Base-by-base conservation (phyloP, 495 filamentous ascomycete species). In the Hypoxylon crocopeplum region DNA sequence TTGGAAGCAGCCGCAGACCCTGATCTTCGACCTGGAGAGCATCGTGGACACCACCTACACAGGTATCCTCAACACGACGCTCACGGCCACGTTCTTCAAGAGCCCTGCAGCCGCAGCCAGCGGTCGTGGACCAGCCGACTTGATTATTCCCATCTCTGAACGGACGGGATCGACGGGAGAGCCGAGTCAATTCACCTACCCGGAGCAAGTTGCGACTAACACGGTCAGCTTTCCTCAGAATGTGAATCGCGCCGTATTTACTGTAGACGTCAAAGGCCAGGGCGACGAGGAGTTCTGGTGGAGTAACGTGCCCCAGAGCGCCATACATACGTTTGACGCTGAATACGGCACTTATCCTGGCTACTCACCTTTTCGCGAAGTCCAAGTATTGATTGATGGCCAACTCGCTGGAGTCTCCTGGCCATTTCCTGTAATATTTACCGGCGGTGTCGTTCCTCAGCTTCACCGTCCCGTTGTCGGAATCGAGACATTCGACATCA, bases 341-440 rank as follows among this genome's bases (percentile, higher is more conserved):
- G 75, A 75, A 2, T 80, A 79, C n/a, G 86, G 83, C 11, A 70
- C 74, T 2, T 78, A 93, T 1, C 86, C 86, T 21, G 92, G 91
- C 0, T 86, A 84, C 66, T 88, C 86, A 11, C 90, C 92, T 0
- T 96, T 91, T 68, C 84, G 92, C 6, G 92, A 97, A 69, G 79
- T 95, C 3, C 91, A 96, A 57, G 77, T 95, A 1, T 79, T 87
- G 22, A 90, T 96, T 52, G 90, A 96, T 67, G 90, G 82, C 1
- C 77, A 80, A 11, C 74, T 95, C 6, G 89, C 91, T n/a, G 92
- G 92, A 0, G 88, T 95, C 8, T 79, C 83, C 12, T 96, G 89
- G 90, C 92, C 92, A 1, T 95, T 93, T 55, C 89, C 91, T 0
- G 79, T 93, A 15, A 91, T 96, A 32, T 97, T 95, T 63, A 96